Evolutionary conservation across 202 grass and related monocot species (phyloP), one percentile per base, ranked within the genome.

Genomic region (Schoenoplectus triqueter): DNA sequence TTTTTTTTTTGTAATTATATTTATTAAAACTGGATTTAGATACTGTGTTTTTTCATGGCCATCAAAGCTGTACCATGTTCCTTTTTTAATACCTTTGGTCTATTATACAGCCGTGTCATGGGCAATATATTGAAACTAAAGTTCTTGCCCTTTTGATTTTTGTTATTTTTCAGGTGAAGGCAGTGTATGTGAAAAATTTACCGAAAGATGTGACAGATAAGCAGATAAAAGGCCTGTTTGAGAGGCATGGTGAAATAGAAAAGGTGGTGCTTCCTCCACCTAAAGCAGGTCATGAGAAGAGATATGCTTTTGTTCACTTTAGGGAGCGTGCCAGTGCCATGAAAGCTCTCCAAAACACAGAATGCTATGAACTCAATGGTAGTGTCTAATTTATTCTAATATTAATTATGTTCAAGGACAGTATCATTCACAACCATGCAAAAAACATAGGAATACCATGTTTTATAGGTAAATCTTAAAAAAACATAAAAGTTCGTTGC

Each of bases 271-370:
- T 99, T 66, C 93, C 93, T 56, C 93, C 96, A 74, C 68, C 91
- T 81, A 99, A 94, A 88, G 51, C 82, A 84, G 93, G 96, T 2
- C 93, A 99, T 84, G 90, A 92, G 84, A 99, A 95, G 82, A 89
- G 91, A 73, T 99, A 91, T 20, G 96, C 91, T 81, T 99, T 99
- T 90, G 91, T 99, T 84, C 93, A 99, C 90, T 99, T 99, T 65
- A 94, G 91, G 86, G 88, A 99, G 44, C 69, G 84, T 3, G 76
- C 81, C 73, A 93, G 82, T 83, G 96, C 88, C 44, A 99, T 95
- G 90, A 94, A 92, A 84, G 91, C 93, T 80, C 60, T 99, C 61
- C 82, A 95, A 84, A 89, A 90, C 41, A 91, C 91, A 0, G 86
- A 92, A 79, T 89, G 83, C 89, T 95, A 99, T 90, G 90, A 99